Evolutionary conservation across 352 stramenopile genomes (phyloP).

Genomic region (Pythium utonaiense): DNA sequence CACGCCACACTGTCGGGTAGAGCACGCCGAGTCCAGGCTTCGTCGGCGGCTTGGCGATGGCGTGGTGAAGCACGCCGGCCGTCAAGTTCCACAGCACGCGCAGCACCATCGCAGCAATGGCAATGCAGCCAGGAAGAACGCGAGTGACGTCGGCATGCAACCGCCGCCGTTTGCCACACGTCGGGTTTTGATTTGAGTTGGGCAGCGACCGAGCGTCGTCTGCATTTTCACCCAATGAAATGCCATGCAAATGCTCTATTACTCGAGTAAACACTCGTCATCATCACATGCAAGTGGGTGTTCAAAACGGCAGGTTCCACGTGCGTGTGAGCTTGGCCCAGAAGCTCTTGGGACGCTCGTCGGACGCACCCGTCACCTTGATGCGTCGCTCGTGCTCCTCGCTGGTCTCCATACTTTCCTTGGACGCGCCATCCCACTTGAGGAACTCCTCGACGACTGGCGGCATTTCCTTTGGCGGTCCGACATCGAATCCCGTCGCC

Average conservation of each 20-base stretch:
- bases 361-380: constrained; percentile 13
- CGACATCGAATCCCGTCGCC: constrained; percentile 11
- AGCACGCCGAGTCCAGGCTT: constrained; percentile 44
- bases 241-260: constrained; percentile 9
- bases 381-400: constrained; percentile 23
- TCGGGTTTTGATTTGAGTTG: constrained; percentile 14
- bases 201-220: too few relatives aligned
- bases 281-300: background rate
- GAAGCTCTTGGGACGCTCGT: constrained; percentile 13
- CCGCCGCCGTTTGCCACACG: constrained; percentile 4
- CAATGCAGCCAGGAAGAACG: too few relatives aligned
- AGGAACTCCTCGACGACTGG: constrained; percentile 30
- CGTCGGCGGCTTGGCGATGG: constrained; percentile 38
- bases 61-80: constrained; percentile 40
- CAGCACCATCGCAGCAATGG: constrained; percentile 46
- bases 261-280: background rate
- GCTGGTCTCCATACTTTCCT: constrained; percentile 27
- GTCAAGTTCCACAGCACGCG: constrained; percentile 63
- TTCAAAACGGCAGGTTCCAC: constrained; percentile 30
- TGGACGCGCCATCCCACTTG: constrained; percentile 30
- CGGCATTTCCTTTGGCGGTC: constrained; percentile 22
- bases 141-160: background rate
- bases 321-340: constrained; percentile 18
- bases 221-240: constrained; percentile 26
- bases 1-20: constrained; percentile 60